Evolutionary conservation across 2,329 filamentous ascomycete genomes (phyloP), one percentile per base, ranked within the genome.

Genomic region (Alternaria hordeiaustralica): DNA sequence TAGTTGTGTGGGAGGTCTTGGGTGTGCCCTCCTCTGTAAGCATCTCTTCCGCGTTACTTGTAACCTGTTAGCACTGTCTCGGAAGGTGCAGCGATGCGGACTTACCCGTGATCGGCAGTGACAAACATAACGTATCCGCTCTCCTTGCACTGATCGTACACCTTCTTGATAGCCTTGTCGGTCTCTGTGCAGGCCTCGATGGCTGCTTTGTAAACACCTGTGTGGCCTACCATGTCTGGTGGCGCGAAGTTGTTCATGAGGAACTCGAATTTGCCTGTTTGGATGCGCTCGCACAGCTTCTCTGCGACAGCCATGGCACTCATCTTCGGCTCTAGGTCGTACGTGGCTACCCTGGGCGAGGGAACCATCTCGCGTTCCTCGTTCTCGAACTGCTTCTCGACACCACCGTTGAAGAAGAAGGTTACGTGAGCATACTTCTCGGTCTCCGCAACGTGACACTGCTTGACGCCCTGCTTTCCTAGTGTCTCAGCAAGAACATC

Each of bases 161-260:
- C 94, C 80, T 90, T 89, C 75, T 93, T 94, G 75, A 99, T 99
- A 58, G 92, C 95, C 85, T 92, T 92, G 82, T 99, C 96, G 12
- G 96, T 99, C 71, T 95, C 90, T 71, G 90, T 86, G 72, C 91
- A 91, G 74, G 90, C 96, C 76, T 96, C 79, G 67, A 99, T 90
- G 61, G 96, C 96, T 28, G 96, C 95, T 75, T 98, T 91, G 83
- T 98, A 98, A 64, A 97, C 94, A 78, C 96, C 96, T 11, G 96
- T 99, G 85, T 99, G 96, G 72, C 96, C 96, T 70, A 99, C 96
- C 96, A 99, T 99, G 84, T 99, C 96, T 18, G 96, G 96, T 45
- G 96, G 96, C 45, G 96, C 96, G 83, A 99, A 98, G 89, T 99
- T 99, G 90, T 98, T 97, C 96, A 99, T 99, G 82, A 99, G 87